Evolutionary conservation across 2,329 filamentous ascomycete genomes (phyloP).

Genomic region (Apiospora aurea): DNA sequence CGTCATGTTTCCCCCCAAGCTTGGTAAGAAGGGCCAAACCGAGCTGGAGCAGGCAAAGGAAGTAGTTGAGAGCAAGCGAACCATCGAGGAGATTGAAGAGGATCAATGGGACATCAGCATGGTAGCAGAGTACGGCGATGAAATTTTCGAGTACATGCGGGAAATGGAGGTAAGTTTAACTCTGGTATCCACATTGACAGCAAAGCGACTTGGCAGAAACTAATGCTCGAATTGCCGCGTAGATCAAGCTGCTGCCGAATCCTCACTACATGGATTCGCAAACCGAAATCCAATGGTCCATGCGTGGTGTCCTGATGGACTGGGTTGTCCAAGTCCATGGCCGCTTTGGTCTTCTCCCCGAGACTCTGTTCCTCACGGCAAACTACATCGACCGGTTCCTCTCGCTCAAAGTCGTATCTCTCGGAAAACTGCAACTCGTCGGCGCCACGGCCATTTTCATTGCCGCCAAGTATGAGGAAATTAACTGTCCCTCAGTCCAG

Average conservation of each 20-base stretch:
- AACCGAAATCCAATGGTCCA: slow-evolving; percentile 98
- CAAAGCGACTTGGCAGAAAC: slow-evolving; percentile 24
- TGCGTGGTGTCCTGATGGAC: slow-evolving; percentile 96
- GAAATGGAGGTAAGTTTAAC: slow-evolving; percentile 75
- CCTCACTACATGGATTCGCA: slow-evolving; percentile 97
- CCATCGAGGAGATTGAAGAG: slow-evolving; percentile 81
- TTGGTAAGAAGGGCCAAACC: slow-evolving; percentile 71
- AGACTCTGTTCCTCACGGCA: slow-evolving; percentile 92
- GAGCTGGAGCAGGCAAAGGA: slow-evolving; percentile 74
- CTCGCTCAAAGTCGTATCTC: slow-evolving; percentile 90
- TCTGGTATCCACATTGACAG: background rate
- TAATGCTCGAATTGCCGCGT: slow-evolving; percentile 31
- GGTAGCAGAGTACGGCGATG: slow-evolving; percentile 95
- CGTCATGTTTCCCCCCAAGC: slow-evolving; percentile 72
- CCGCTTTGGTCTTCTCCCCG: slow-evolving; percentile 88
- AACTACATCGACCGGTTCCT: slow-evolving; percentile 99
- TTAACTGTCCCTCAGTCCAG: slow-evolving; percentile 92
- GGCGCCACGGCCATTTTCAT: slow-evolving; percentile 96
- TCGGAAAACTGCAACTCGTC: slow-evolving; percentile 94
- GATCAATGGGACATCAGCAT: slow-evolving; percentile 95
- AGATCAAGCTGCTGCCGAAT: slow-evolving; percentile 85
- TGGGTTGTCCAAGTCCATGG: slow-evolving; percentile 97
- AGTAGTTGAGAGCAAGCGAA: slow-evolving; percentile 71
- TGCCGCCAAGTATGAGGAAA: slow-evolving; percentile 98
- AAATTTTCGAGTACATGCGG: slow-evolving; percentile 93